These are phyloP conservation scores for Schizophyllum commune DNA, from an alignment of 1,284 basidiomycete genomes.

Conservation along the genomic window DNA sequence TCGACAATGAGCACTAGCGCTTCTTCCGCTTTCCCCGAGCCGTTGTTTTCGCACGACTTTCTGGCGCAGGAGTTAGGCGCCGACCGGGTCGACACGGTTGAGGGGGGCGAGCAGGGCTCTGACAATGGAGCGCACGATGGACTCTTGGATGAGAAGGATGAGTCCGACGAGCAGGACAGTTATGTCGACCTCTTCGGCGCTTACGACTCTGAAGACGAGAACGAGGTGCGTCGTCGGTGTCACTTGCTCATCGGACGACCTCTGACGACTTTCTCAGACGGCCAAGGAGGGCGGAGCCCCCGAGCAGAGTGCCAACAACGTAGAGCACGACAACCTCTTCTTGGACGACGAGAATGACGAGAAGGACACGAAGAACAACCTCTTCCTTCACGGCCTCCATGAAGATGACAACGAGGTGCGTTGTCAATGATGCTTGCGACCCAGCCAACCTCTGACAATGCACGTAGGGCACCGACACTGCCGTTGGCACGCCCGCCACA, in stretches of 20 bases:
- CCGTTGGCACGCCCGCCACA: not conserved
- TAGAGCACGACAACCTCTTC: not conserved
- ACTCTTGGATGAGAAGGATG: not conserved
- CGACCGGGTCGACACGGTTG: no score
- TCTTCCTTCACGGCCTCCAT: not conserved
- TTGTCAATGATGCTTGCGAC: not conserved
- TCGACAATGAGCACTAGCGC: not conserved
- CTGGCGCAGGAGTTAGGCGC: not conserved
- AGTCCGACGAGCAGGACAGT: no score
- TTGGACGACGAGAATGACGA: not conserved
- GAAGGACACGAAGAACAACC: not conserved
- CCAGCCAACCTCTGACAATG: not conserved
- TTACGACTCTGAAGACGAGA: no score
- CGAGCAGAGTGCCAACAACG: not conserved
- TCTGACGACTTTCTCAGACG: no score
- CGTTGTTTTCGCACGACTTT: not conserved
- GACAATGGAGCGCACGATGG: not conserved
- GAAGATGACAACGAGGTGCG: not conserved
- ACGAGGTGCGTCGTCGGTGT: no score
- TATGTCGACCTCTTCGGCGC: no score
- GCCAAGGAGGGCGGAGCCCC: not conserved
- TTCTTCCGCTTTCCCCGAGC: not conserved
- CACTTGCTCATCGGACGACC: no score
- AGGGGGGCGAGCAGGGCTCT: not conserved
- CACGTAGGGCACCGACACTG: not conserved